Evolutionary conservation across 176 grass and related monocot species (phyloP), one percentile per base, ranked within the genome.

Genomic region (Metroxylon sagu): DNA sequence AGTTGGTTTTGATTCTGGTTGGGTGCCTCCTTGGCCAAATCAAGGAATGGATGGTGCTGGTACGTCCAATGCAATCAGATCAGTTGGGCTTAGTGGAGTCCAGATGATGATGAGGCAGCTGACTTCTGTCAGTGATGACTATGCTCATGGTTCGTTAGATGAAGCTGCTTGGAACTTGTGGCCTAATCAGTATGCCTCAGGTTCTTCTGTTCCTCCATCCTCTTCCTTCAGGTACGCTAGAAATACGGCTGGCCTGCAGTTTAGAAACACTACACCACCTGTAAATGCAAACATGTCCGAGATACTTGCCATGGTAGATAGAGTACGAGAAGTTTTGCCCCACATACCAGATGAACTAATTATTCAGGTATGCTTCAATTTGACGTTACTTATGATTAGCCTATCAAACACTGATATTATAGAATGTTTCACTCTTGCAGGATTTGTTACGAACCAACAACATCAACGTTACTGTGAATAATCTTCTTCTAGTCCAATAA

Each of bases 91-190:
- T 62, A 92, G 74, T 4, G 85, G 94, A 59, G 94, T 99, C 71
- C 85, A 99, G 74, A 99, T 99, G 82, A 93, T 99, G 94, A 93
- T 99, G 94, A 87, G 88, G 66, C 94, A 93, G 59, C 77, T 99
- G 55, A 71, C 88, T 57, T 93, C 94, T 71, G 84, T 85, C 29
- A 74, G 78, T 43, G 74, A 92, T 16, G 82, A 88, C 68, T 93
- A 85, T 61, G 70, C 82, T 16, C 78, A 75, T 64, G 49, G 72
- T 56, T 68, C 65, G 23, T 18, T 68, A 16, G 52, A 68, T 55
- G 85, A 84, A 78, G 66, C 67, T 57, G 69, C 74, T 65, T 87
- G 84, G 83, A 87, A 75, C 74, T 66, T 82, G 48, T 88, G 80
- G 80, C 54, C 74, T 50, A 26, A 67, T 0, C 79, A 90, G 17